Evolutionary conservation across 371 early-diverging fungal genomes (phyloP).

Genomic region (Rhizopus delemar): DNA sequence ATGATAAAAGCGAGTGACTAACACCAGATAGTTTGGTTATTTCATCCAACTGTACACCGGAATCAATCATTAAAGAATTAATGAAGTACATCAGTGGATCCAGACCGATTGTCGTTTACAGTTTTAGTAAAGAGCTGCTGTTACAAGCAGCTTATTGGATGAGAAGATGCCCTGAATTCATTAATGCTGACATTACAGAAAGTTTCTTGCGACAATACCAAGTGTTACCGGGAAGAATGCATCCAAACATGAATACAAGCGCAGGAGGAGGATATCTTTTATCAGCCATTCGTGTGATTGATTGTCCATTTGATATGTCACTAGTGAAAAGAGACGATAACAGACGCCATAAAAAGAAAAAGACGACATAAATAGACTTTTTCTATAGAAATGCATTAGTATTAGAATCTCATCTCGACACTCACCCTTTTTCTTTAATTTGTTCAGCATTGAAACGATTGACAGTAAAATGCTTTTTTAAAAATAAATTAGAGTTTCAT

Average conservation of each 20-base stretch:
- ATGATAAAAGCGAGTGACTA: neutral
- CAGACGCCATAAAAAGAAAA: conserved; percentile 25
- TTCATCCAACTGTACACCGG: conserved; percentile 74
- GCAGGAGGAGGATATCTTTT: conserved; percentile 87
- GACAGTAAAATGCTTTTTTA: too few relatives aligned
- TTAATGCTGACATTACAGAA: conserved; percentile 84
- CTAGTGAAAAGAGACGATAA: conserved; percentile 20
- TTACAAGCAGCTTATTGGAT: conserved; percentile 70
- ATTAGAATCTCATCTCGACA: neutral
- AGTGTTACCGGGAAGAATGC: conserved; percentile 87
- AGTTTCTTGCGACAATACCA: conserved; percentile 90
- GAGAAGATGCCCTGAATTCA: conserved; percentile 65
- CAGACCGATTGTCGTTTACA: conserved; percentile 84
- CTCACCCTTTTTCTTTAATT: too few relatives aligned
- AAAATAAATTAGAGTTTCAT: too few relatives aligned
- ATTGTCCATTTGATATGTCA: conserved; percentile 42
- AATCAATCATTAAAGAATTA: conserved; percentile 69
- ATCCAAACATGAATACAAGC: conserved; percentile 91
- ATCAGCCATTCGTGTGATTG: conserved; percentile 66
- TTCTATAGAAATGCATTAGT: neutral
- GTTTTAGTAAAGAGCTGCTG: conserved; percentile 80
- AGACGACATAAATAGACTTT: neutral
- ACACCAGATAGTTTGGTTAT: conserved; percentile 63
- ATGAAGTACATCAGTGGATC: conserved; percentile 75
- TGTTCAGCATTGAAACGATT: too few relatives aligned